Conservation (phyloP, 495 filamentous ascomycete genomes). For the Penicillium manginii region DNA sequence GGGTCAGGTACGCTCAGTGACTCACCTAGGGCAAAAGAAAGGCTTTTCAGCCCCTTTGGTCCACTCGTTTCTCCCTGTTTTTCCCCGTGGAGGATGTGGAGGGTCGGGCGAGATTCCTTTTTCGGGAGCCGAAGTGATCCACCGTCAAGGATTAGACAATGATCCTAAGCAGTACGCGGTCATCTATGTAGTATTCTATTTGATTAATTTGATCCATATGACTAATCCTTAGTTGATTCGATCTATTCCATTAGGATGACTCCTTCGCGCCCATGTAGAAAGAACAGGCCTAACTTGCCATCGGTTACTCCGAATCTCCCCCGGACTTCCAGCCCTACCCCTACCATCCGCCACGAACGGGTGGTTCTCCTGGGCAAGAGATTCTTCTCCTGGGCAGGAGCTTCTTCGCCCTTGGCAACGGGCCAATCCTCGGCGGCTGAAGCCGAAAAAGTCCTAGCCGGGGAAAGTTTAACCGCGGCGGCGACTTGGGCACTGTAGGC, state of each 20-base stretch:
- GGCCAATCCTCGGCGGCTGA: slow-evolving; percentile 1
- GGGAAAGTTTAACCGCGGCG: not conserved
- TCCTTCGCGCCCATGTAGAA: not conserved
- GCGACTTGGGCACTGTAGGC: not conserved
- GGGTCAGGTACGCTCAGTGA: slow-evolving; percentile 8
- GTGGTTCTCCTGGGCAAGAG: not conserved
- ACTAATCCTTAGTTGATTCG: not conserved
- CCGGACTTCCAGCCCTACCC: not conserved
- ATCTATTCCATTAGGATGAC: not conserved
- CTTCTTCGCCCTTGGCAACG: not conserved
- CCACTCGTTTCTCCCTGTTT: slow-evolving; percentile 18
- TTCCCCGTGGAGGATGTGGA: slow-evolving; percentile 19
- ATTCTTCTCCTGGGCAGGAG: not conserved
- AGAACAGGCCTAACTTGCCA: not conserved
- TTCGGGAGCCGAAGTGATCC: slow-evolving; percentile 1
- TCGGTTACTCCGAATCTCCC: not conserved
- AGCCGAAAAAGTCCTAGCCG: not conserved
- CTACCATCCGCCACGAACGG: not conserved
- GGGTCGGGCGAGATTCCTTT: not conserved
- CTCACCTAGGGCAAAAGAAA: not conserved
- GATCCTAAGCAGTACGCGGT: not conserved
- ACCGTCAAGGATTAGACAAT: not conserved
- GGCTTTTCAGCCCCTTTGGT: slow-evolving; percentile 5
- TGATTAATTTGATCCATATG: not conserved
- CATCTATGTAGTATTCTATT: not conserved